Evolutionary conservation across 139 green algal species (phyloP).

Genomic region (Tetraselmis striata): DNA sequence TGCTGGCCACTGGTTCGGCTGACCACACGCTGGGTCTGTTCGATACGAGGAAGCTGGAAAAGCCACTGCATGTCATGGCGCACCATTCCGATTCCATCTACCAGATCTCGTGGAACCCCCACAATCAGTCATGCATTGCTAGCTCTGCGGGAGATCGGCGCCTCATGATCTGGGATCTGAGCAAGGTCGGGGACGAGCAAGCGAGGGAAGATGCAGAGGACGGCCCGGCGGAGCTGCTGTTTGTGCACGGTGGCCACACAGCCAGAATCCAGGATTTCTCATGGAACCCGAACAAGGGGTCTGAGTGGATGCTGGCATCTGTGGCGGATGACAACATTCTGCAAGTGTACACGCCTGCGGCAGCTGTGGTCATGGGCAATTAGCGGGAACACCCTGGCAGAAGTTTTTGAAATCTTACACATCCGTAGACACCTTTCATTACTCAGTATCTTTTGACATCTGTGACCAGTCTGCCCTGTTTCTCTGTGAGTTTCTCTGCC

Average conservation of each 20-base stretch:
- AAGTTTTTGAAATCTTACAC: too few relatives aligned
- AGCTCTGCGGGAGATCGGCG: neutral
- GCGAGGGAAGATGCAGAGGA: conserved; percentile 18
- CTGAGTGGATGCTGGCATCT: conserved; percentile 25
- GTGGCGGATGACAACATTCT: conserved; percentile 33
- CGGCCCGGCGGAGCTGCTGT: conserved; percentile 26
- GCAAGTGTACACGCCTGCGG: conserved; percentile 15
- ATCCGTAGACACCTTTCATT: too few relatives aligned
- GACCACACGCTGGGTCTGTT: neutral
- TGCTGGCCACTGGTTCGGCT: neutral
- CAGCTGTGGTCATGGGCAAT: neutral
- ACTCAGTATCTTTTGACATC: too few relatives aligned
- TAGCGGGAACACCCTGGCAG: too few relatives aligned
- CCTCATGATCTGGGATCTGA: neutral
- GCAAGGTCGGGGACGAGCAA: conserved; percentile 4
- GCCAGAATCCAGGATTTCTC: conserved; percentile 27
- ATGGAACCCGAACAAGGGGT: conserved; percentile 19
- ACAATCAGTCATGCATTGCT: neutral
- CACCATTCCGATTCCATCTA: neutral
- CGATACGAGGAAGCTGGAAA: neutral
- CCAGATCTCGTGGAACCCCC: neutral
- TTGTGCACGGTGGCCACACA: conserved; percentile 30
- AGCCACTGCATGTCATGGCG: neutral
- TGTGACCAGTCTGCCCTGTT: too few relatives aligned
- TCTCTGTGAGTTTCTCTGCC: too few relatives aligned